Evolutionary conservation across 2,329 filamentous ascomycete species (phyloP), one percentile per base, ranked within the genome.

Genomic region (Penicillium sp.): DNA sequence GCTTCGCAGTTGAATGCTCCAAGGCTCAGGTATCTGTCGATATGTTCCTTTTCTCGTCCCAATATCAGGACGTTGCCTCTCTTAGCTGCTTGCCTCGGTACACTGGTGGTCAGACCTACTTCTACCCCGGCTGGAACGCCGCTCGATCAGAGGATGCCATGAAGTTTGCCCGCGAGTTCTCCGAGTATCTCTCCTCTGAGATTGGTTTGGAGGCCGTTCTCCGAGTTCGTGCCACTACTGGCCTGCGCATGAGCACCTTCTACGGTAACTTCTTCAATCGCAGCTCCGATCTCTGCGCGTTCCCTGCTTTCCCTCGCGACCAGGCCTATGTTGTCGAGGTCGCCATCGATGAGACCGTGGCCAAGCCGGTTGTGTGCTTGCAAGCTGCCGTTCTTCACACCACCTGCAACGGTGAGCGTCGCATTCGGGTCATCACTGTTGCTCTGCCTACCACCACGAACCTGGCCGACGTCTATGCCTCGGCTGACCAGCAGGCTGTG

Each of bases 181-280:
- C 93, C 71, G 94, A 98, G 74, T 97, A 95, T 73, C 82, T 99
- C n/a, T 97, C 93, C 10, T 89, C 93, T 0, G 95, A 99, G 77
- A 97, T 99, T 73, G 95, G 94, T 0, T 81, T 99, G 38, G 95
- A 99, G 79, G 95, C 95, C 46, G 95, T 99, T 40, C 88, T 99
- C 58, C 90, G 95, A 75, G 95, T 99, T 42, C 89, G 95, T 67
- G 95, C 95, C 19, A 97, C 93, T 1, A 98, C 93, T 26, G 95
- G 95, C 55, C 81, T 99, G 61, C 88, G 95, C 57, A 98, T 98
- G 91, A 97, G 89, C 80, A 93, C 94, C 1, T 99, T 99, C 80
- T 99, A 98, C 78, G 95, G 95, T 68, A 99, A 99, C 81, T 99
- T 99, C 80, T 99, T 99, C 84, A 99, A 98, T 82, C 87, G 95